Conservation (phyloP, 441 rosid species). For the Macaranga tanarius region DNA sequence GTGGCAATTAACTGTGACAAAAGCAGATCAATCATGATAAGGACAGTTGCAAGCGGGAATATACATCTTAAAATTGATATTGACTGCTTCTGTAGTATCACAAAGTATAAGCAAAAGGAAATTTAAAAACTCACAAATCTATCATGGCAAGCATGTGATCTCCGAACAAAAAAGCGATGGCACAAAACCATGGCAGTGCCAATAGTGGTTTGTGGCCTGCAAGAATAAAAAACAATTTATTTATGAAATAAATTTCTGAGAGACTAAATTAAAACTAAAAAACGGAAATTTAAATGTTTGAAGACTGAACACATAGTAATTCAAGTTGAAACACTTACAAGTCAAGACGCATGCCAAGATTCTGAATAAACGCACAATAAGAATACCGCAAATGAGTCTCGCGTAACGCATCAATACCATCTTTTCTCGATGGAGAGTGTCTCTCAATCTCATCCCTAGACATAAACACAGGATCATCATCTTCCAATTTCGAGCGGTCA, state of each 20-base stretch:
- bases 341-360: slow-evolving; percentile 66
- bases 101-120: slow-evolving; percentile 10
- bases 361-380: slow-evolving; percentile 66
- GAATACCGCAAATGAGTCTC: slow-evolving; percentile 78
- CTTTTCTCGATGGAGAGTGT: slow-evolving; percentile 75
- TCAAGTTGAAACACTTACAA: slow-evolving; percentile 45
- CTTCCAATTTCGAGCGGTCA: slow-evolving; percentile 57
- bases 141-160: slow-evolving; percentile 81
- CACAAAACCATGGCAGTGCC: slow-evolving; percentile 84
- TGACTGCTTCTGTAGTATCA: not conserved
- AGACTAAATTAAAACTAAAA: not conserved
- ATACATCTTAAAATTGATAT: not conserved
- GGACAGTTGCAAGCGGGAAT: not conserved
- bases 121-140: slow-evolving; percentile 63
- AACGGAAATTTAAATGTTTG: not conserved
- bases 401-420: slow-evolving; percentile 66
- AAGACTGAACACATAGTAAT: not conserved
- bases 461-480: slow-evolving; percentile 60
- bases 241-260: not conserved
- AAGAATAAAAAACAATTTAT: slow-evolving; percentile 14
- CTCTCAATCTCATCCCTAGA: slow-evolving; percentile 76
- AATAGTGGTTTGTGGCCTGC: slow-evolving; percentile 74
- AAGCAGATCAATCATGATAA: slow-evolving; percentile 8
- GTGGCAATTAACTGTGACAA: slow-evolving; percentile 66
- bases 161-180: slow-evolving; percentile 73